Percentiles rank a stretch among this genome's conserved stretches.
These are phyloP conservation scores for Chaetomium tenue DNA, from an alignment of 495 filamentous ascomycete species.

Conservation along the genomic window DNA sequence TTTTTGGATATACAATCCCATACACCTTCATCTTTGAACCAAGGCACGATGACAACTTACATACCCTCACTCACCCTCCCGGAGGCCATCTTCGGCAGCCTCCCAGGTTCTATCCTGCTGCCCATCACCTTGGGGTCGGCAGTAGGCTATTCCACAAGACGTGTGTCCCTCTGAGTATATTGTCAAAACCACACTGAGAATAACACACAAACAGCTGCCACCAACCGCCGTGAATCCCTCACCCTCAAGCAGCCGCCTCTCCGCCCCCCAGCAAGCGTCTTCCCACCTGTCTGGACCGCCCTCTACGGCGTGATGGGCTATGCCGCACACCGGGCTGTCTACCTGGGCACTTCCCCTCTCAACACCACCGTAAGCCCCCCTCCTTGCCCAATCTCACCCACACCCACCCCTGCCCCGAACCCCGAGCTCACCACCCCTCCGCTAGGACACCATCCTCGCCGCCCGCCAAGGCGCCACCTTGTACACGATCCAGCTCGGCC, in stretches of 20 bases:
- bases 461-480: conserved; percentile 64
- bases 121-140: conserved; percentile 63
- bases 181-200: background rate
- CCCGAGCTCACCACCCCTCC: background rate
- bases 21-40: background rate
- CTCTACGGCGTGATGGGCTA: conserved; percentile 91
- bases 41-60: conserved; percentile 64
- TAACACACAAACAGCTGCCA: conserved; percentile 29
- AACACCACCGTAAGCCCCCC: conserved; percentile 32
- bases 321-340: conserved; percentile 66
- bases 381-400: background rate
- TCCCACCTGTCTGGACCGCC: conserved; percentile 80
- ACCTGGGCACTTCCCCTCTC: conserved; percentile 52
- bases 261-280: conserved; percentile 73
- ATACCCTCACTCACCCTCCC: conserved; percentile 65
- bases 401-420: background rate
- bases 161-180: conserved; percentile 41
- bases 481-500: conserved; percentile 77
- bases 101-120: conserved; percentile 66
- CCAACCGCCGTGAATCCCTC: conserved; percentile 57
- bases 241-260: conserved; percentile 75
- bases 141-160: conserved; percentile 59
- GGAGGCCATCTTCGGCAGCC: conserved; percentile 58
- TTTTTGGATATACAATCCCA: background rate
- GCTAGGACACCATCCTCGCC: conserved; percentile 25